Percentiles rank a stretch among this genome's conserved stretches.
Conservation (phyloP, 2,329 filamentous ascomycete species). For the Talaromyces verruculosus region DNA sequence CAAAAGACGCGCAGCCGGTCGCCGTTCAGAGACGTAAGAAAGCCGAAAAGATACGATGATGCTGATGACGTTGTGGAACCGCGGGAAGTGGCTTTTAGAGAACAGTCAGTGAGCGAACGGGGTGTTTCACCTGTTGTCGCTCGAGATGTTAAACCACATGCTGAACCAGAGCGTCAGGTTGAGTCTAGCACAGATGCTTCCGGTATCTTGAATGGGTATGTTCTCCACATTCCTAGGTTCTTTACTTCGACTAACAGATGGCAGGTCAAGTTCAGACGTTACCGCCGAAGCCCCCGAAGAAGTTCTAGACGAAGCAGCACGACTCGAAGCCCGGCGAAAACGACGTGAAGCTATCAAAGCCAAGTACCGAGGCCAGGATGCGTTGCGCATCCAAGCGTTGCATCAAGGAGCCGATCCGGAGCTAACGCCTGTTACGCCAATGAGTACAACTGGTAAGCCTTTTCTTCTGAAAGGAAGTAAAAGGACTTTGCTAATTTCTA, state of each 20-base stretch:
- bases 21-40: constrained; percentile 41
- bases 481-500: constrained; percentile 42
- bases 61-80: constrained; percentile 31
- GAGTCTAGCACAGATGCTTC: constrained; percentile 43
- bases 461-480: neutral
- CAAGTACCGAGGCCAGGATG: constrained; percentile 70
- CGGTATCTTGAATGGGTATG: constrained; percentile 44
- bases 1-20: constrained; percentile 57
- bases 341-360: constrained; percentile 81
- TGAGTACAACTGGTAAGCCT: constrained; percentile 11
- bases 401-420: constrained; percentile 61
- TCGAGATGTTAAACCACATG: constrained; percentile 61
- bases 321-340: constrained; percentile 81
- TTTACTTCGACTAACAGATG: neutral
- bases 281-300: constrained; percentile 49
- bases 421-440: constrained; percentile 47
- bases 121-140: constrained; percentile 60
- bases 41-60: constrained; percentile 43
- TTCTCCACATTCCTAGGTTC: constrained; percentile 23
- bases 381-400: constrained; percentile 72
- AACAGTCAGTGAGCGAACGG: constrained; percentile 65
- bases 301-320: constrained; percentile 73
- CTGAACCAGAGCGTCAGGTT: constrained; percentile 67
- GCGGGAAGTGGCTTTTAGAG: constrained; percentile 51
- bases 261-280: constrained; percentile 19